Conservation (phyloP, 371 early-diverging fungal genomes). For the Umbelopsis sp. region DNA sequence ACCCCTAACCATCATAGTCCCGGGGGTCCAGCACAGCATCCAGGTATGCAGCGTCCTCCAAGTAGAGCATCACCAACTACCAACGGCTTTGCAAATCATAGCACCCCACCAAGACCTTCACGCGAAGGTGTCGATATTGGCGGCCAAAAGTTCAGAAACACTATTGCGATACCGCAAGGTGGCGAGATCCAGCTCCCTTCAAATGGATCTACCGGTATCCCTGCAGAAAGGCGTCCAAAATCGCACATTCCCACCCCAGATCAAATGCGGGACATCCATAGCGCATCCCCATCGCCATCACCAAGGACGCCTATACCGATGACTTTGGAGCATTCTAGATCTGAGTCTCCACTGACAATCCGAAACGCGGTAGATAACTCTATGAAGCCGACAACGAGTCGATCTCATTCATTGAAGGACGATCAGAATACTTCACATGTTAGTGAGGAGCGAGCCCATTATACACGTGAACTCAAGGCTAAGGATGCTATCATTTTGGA, state of each 20-base stretch:
- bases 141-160: conserved; percentile 30
- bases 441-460: conserved; percentile 33
- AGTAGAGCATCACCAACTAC: conserved; percentile 16
- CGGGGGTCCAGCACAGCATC: not conserved
- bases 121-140: conserved; percentile 53
- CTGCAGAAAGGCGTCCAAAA: conserved; percentile 23
- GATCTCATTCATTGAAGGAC: conserved; percentile 10
- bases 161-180: conserved; percentile 22
- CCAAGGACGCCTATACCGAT: not conserved
- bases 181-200: not conserved
- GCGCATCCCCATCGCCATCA: not conserved
- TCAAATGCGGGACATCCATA: not conserved
- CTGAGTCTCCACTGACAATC: not conserved
- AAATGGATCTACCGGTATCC: not conserved
- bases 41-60: conserved; percentile 1
- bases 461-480: conserved; percentile 44
- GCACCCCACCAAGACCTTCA: conserved; percentile 53
- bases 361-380: not conserved
- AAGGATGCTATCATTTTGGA: conserved; percentile 45
- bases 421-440: conserved; percentile 19
- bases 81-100: conserved; percentile 24
- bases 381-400: not conserved
- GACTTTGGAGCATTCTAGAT: not conserved
- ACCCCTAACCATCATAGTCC: not conserved
- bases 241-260: conserved; percentile 24